phyloP scores from a whole-genome alignment of 2,329 filamentous ascomycete genomes.

The Chrysoporthe puriensis region DNA sequence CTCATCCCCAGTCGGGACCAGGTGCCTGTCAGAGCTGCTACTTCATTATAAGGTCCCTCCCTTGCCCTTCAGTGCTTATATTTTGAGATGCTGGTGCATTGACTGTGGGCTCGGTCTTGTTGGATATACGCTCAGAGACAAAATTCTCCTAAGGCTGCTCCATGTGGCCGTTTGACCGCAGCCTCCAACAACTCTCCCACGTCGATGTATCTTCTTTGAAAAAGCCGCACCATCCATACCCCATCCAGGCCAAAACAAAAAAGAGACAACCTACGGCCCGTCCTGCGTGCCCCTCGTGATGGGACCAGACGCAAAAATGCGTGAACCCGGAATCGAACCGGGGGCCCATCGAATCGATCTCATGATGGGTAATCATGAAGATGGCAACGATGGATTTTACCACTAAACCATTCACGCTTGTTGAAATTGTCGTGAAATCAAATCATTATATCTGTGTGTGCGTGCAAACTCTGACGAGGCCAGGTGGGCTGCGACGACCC shows the following conservation, averaged over 20 bases:
- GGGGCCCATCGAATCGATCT: conserved; percentile 11
- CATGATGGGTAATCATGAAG: not conserved
- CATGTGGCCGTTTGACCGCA: too few relatives aligned
- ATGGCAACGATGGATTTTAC: conserved; percentile 22
- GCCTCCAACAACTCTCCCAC: not conserved
- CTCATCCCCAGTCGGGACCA: too few relatives aligned
- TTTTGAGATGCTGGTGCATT: too few relatives aligned
- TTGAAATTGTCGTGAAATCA: not conserved
- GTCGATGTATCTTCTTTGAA: not conserved
- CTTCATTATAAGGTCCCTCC: too few relatives aligned
- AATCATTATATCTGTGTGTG: not conserved
- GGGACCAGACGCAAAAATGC: not conserved
- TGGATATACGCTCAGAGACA: too few relatives aligned
- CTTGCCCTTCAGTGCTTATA: too few relatives aligned
- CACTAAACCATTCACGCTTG: conserved; percentile 18
- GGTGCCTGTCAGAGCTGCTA: too few relatives aligned
- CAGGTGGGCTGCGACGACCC: not conserved
- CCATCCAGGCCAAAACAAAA: not conserved
- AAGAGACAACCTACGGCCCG: not conserved
- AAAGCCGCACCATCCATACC: not conserved
- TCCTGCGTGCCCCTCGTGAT: not conserved
- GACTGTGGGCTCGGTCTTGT: too few relatives aligned
- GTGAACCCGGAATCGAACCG: conserved; percentile 15
- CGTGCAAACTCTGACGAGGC: not conserved
- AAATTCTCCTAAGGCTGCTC: too few relatives aligned